Conservation (phyloP, 2,329 filamentous ascomycete species). For the Colletotrichum sp. region DNA sequence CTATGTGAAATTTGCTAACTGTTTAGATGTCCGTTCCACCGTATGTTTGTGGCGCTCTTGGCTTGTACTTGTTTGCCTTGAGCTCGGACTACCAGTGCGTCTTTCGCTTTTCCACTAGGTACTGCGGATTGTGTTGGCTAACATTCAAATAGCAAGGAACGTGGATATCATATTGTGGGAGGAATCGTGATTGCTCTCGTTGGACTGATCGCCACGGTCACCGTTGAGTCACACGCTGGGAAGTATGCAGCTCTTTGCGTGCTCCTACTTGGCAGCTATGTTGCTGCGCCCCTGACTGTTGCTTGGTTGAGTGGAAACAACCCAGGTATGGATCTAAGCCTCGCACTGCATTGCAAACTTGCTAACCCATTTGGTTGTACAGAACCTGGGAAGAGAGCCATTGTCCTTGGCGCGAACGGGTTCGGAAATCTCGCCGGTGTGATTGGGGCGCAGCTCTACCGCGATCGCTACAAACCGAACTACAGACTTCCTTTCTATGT, state of each 20-base stretch:
- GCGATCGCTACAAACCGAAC: constrained; percentile 31
- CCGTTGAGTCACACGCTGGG: constrained; percentile 17
- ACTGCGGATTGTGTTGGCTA: not conserved
- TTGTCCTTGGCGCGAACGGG: constrained; percentile 38
- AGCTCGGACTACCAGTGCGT: constrained; percentile 29
- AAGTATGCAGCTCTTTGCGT: constrained; percentile 34
- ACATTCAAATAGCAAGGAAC: constrained; percentile 22
- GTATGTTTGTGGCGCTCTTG: constrained; percentile 32
- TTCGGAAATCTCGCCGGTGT: constrained; percentile 38
- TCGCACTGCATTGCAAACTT: not conserved
- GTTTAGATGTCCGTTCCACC: constrained; percentile 35
- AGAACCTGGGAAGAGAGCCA: constrained; percentile 33
- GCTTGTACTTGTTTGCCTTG: constrained; percentile 31
- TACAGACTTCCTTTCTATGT: constrained; percentile 35
- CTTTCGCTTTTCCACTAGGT: too few species aligned
- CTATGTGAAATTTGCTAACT: not conserved
- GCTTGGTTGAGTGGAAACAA: constrained; percentile 39
- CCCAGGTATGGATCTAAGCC: not conserved
- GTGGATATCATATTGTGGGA: constrained; percentile 33
- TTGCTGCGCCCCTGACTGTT: constrained; percentile 34
- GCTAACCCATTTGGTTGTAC: not conserved
- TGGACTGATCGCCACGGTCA: constrained; percentile 29
- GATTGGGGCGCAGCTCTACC: constrained; percentile 32
- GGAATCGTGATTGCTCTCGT: constrained; percentile 29
- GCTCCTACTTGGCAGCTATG: constrained; percentile 33